Conservation (phyloP, 441 rosid genomes). For the Erodium texanum region DNA sequence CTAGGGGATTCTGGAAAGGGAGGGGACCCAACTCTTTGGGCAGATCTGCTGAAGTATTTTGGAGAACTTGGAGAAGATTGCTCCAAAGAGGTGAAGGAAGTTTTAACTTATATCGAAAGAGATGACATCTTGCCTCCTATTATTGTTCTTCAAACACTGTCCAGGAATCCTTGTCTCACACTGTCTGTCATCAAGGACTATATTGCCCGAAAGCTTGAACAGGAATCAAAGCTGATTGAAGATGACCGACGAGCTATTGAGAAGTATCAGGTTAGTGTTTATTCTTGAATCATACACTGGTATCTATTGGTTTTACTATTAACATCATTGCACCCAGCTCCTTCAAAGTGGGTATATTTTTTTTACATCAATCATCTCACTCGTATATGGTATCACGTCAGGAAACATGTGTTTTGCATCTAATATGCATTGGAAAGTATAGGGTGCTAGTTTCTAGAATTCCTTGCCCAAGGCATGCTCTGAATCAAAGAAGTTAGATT, state of each 20-base stretch:
- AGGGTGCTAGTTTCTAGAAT: neutral
- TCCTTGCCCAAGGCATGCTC: neutral
- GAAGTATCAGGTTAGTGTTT: slow-evolving; percentile 71
- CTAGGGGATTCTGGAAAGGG: slow-evolving; percentile 85
- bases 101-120: slow-evolving; percentile 74
- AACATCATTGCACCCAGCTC: slow-evolving; percentile 6
- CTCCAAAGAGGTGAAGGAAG: slow-evolving; percentile 92
- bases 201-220: slow-evolving; percentile 88
- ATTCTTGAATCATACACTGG: neutral
- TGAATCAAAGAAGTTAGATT: neutral
- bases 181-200: slow-evolving; percentile 93
- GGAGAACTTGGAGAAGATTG: slow-evolving; percentile 98
- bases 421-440: neutral
- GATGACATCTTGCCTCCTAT: slow-evolving; percentile 96
- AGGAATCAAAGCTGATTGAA: slow-evolving; percentile 85
- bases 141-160: slow-evolving; percentile 80
- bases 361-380: neutral
- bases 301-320: slow-evolving; percentile 8
- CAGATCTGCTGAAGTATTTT: slow-evolving; percentile 88
- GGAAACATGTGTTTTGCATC: neutral
- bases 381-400: neutral
- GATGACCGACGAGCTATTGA: slow-evolving; percentile 86
- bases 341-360: slow-evolving; percentile 4
- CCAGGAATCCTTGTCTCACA: slow-evolving; percentile 87
- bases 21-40: slow-evolving; percentile 96